phyloP scores from a whole-genome alignment of 129 eudicot genomes.

The Chrysanthemum lavandulifolium region DNA sequence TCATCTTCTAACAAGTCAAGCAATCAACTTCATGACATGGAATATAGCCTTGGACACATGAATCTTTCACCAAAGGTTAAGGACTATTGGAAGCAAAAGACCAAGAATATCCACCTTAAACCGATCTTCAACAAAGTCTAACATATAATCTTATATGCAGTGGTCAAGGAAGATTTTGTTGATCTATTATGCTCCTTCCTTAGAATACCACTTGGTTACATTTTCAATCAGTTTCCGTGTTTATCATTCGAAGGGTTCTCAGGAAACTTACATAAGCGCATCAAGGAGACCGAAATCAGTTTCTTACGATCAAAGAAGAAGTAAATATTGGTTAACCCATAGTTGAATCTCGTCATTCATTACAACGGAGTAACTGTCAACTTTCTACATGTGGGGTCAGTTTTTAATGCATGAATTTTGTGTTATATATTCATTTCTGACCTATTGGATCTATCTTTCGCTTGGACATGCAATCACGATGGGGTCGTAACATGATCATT shows the following conservation, averaged over 20 bases:
- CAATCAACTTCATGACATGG: constrained; percentile 4
- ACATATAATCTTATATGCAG: constrained; percentile 6
- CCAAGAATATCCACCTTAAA: constrained; percentile 2
- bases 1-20: constrained; percentile 13
- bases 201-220: constrained; percentile 12
- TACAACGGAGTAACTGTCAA: no score
- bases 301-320: no score
- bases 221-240: constrained; percentile 19
- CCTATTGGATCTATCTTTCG: no score
- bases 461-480: no score
- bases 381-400: no score
- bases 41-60: constrained; percentile 2
- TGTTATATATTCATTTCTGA: no score
- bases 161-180: constrained; percentile 16
- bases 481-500: no score
- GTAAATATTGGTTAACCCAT: no score
- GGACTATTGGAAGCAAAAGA: constrained; percentile 2
- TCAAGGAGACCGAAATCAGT: no score
- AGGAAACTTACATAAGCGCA: no score
- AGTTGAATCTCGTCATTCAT: no score
- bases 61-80: not conserved
- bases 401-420: no score
- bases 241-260: constrained; percentile 6
- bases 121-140: constrained; percentile 19
- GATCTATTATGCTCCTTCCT: constrained; percentile 6